Percentiles rank a stretch among this genome's conserved stretches.
Conservation (phyloP, 75 land plant species). For the Pseudotsuga menziesii region DNA sequence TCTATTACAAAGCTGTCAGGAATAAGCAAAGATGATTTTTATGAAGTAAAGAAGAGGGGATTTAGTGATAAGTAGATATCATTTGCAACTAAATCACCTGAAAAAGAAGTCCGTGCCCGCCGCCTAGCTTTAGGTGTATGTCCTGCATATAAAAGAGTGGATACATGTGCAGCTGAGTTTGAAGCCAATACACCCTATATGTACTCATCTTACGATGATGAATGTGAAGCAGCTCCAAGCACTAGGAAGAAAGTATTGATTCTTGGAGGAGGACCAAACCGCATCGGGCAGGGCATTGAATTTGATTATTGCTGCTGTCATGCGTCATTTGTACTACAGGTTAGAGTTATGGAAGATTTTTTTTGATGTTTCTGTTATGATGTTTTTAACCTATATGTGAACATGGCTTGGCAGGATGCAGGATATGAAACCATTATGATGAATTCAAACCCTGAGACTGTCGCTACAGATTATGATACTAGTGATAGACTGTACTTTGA, state of each 20-base stretch:
- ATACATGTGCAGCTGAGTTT: slow-evolving; percentile 99
- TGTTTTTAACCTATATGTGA: slow-evolving; percentile 14
- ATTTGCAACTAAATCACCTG: slow-evolving; percentile 67
- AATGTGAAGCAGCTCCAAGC: slow-evolving; percentile 91
- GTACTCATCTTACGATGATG: slow-evolving; percentile 96
- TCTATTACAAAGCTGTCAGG: slow-evolving; percentile 44
- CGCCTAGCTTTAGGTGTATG: slow-evolving; percentile 75
- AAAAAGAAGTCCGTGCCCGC: slow-evolving; percentile 67
- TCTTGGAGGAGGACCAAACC: slow-evolving; percentile 97
- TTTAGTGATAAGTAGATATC: slow-evolving; percentile 98
- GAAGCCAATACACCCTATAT: slow-evolving; percentile 98
- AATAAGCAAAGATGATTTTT: slow-evolving; percentile 72
- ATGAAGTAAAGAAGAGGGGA: slow-evolving; percentile 88
- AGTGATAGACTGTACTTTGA: slow-evolving; percentile 99
- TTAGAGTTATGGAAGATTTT: neutral
- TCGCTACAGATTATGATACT: slow-evolving; percentile 98
- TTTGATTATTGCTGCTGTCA: slow-evolving; percentile 99
- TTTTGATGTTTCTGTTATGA: neutral
- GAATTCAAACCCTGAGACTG: slow-evolving; percentile 99
- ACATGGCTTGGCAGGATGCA: slow-evolving; percentile 45
- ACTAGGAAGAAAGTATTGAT: slow-evolving; percentile 85
- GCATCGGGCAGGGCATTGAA: slow-evolving; percentile 99
- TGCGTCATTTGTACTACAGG: slow-evolving; percentile 68
- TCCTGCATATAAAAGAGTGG: slow-evolving; percentile 92
- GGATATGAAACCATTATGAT: slow-evolving; percentile 99